These are phyloP conservation scores for Paecilomyces formosus DNA, from an alignment of 2,329 filamentous ascomycete genomes.

Conservation along the genomic window DNA sequence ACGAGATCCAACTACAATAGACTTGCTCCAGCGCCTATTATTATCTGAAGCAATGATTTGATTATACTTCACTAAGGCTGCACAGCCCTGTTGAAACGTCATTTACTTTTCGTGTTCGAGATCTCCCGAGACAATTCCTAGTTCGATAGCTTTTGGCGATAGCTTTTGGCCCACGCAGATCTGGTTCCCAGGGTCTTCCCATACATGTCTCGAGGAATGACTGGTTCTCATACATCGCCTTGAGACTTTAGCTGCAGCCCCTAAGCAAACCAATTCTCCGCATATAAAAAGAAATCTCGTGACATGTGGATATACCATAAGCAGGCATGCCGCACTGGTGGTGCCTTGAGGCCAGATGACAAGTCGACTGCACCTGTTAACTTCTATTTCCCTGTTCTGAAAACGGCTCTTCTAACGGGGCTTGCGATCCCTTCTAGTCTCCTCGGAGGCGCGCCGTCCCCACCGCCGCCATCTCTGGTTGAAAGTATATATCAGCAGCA, in stretches of 20 bases:
- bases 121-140: neutral
- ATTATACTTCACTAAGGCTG: neutral
- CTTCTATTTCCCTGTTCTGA: neutral
- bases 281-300: neutral
- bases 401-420: neutral
- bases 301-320: neutral
- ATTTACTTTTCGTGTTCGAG: neutral
- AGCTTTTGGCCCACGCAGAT: neutral
- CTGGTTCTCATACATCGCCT: neutral
- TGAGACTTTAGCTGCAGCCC: neutral
- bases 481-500: neutral
- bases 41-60: neutral
- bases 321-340: too few relatives aligned
- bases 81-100: neutral
- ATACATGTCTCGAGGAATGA: neutral
- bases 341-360: too few relatives aligned
- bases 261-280: neutral
- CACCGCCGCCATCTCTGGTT: neutral
- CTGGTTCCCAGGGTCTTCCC: neutral
- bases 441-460: neutral
- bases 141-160: neutral
- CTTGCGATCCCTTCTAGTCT: neutral
- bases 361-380: too few relatives aligned
- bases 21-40: neutral
- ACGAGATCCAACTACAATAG: neutral